Evolutionary conservation across 345 rosid genomes (phyloP).

Genomic region (Rubroshorea leprosula): DNA sequence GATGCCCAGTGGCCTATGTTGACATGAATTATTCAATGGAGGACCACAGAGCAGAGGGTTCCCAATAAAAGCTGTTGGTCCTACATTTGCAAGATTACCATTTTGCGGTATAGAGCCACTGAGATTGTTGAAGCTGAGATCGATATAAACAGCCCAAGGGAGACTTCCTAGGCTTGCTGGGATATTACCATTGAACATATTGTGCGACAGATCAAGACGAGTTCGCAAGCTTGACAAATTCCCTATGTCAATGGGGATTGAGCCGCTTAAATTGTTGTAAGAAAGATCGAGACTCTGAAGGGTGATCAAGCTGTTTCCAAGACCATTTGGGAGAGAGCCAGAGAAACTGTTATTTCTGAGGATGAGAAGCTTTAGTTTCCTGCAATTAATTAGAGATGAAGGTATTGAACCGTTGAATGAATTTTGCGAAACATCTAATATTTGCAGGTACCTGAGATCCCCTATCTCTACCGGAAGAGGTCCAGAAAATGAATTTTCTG

Average conservation of each 20-base stretch:
- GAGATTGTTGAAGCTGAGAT: constrained; percentile 76
- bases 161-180: constrained; percentile 68
- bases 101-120: constrained; percentile 60
- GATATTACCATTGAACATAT: constrained; percentile 53
- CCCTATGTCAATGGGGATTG: constrained; percentile 54
- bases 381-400: constrained; percentile 43
- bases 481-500: constrained; percentile 73
- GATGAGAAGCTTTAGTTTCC: constrained; percentile 40
- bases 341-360: constrained; percentile 57
- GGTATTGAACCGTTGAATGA: constrained; percentile 50
- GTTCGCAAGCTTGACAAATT: constrained; percentile 50
- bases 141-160: constrained; percentile 56
- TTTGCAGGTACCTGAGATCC: constrained; percentile 39
- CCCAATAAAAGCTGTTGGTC: constrained; percentile 77
- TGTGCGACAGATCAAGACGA: constrained; percentile 74
- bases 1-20: constrained; percentile 2
- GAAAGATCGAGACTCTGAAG: constrained; percentile 59
- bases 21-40: constrained; percentile 39
- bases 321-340: constrained; percentile 48
- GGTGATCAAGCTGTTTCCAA: constrained; percentile 29
- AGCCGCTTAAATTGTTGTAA: constrained; percentile 48
- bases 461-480: constrained; percentile 56
- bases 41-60: constrained; percentile 72
- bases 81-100: constrained; percentile 42
- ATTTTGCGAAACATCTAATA: constrained; percentile 56